phyloP scores from a whole-genome alignment of 176 grass and related monocot species.

The Themeda triandra region DNA sequence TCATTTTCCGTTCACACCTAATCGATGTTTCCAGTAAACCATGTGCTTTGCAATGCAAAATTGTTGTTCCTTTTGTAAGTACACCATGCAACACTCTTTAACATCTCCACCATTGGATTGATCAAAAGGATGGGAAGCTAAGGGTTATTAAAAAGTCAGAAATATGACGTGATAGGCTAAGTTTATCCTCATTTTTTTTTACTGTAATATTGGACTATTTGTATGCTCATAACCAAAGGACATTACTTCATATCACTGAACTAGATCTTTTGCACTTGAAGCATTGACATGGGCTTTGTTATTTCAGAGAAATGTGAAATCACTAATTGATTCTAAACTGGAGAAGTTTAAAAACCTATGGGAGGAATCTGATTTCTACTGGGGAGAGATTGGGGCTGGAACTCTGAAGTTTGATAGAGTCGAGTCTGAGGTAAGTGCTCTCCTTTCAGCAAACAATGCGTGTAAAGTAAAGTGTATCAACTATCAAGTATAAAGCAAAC shows the following conservation, averaged over 20 bases:
- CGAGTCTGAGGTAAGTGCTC: conserved; percentile 57
- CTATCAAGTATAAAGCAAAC: background rate
- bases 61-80: background rate
- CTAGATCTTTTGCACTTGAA: background rate
- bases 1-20: background rate
- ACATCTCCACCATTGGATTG: background rate
- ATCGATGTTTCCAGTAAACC: background rate
- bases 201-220: background rate
- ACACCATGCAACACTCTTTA: background rate
- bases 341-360: conserved; percentile 96
- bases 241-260: background rate
- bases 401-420: conserved; percentile 76
- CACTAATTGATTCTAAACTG: conserved; percentile 75
- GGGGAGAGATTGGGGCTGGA: conserved; percentile 66
- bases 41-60: background rate
- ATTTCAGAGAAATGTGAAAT: conserved; percentile 68
- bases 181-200: background rate
- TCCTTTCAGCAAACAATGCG: background rate
- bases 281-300: conserved; percentile 7
- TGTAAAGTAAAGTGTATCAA: background rate
- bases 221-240: background rate
- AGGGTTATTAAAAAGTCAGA: background rate
- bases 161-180: background rate
- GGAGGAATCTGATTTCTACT: conserved; percentile 79
- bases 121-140: background rate